A percentile compares a stretch with the other conserved stretches of the same genome.
phyloP scores from a whole-genome alignment of 2,329 filamentous ascomycete genomes.

The Paraconiothyrium brasiliense region DNA sequence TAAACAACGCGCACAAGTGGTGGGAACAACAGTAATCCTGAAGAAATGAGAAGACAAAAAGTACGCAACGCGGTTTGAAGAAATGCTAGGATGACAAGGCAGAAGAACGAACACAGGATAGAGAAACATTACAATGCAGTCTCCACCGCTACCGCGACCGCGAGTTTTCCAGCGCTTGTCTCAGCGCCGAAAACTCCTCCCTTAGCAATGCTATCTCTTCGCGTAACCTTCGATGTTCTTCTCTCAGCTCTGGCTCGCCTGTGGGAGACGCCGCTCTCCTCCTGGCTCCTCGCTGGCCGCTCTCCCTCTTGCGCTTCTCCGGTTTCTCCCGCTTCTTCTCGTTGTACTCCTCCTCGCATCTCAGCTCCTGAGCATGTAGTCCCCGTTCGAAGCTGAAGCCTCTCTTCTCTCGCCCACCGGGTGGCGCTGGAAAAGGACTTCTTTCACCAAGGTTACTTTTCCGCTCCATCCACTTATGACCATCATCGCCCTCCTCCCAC shows the following conservation, averaged over 20 bases:
- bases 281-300: neutral
- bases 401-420: slow-evolving; percentile 4
- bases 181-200: slow-evolving; percentile 30
- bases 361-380: slow-evolving; percentile 15
- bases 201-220: slow-evolving; percentile 28
- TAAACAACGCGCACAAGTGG: no score
- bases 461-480: neutral
- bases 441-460: slow-evolving; percentile 3
- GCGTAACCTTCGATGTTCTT: slow-evolving; percentile 25
- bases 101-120: no score
- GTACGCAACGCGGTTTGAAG: no score
- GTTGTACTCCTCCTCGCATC: neutral
- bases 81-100: no score
- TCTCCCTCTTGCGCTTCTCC: neutral
- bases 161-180: slow-evolving; percentile 22
- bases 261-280: neutral
- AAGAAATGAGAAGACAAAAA: no score
- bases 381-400: slow-evolving; percentile 14
- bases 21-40: no score
- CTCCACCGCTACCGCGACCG: slow-evolving; percentile 5
- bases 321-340: neutral
- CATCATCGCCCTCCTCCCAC: neutral
- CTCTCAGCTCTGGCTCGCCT: slow-evolving; percentile 9
- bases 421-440: slow-evolving; percentile 14
- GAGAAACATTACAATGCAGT: neutral